Conservation (phyloP, 164 flowering plant genomes). For the Nymphaea colorata region DNA sequence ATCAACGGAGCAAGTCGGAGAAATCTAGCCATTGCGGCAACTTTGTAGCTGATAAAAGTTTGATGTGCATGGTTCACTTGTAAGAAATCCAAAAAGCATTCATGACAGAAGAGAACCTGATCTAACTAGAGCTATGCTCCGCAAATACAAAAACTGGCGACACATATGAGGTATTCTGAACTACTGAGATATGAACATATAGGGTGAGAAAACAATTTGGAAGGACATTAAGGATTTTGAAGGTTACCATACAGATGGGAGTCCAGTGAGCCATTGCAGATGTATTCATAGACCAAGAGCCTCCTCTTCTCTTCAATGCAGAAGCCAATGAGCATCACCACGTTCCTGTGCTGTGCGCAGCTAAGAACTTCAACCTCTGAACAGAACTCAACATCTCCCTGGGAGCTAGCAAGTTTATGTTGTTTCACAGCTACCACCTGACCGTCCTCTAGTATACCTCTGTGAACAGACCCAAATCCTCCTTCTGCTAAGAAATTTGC, state of each 20-base stretch:
- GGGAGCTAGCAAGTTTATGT: conserved; percentile 43
- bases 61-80: too few species aligned
- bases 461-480: conserved; percentile 66
- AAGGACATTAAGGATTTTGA: background rate
- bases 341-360: conserved; percentile 94
- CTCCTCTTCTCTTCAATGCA: conserved; percentile 56
- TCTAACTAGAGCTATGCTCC: too few species aligned
- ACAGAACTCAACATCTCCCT: conserved; percentile 71
- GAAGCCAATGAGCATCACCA: conserved; percentile 82
- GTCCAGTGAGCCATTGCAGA: conserved; percentile 87
- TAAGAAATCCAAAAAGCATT: too few species aligned
- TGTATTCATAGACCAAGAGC: conserved; percentile 74
- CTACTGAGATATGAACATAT: too few species aligned
- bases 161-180: too few species aligned
- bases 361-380: conserved; percentile 71
- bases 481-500: conserved; percentile 62
- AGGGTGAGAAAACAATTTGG: too few species aligned
- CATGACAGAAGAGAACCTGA: too few species aligned
- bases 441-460: conserved; percentile 64
- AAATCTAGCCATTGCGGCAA: too few species aligned
- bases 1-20: too few species aligned
- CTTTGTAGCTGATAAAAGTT: too few species aligned
- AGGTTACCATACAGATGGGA: conserved; percentile 63
- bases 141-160: too few species aligned
- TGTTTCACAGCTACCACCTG: conserved; percentile 83